Evolutionary conservation across 2,329 filamentous ascomycete species (phyloP).

Genomic region (Aspergillus felis): DNA sequence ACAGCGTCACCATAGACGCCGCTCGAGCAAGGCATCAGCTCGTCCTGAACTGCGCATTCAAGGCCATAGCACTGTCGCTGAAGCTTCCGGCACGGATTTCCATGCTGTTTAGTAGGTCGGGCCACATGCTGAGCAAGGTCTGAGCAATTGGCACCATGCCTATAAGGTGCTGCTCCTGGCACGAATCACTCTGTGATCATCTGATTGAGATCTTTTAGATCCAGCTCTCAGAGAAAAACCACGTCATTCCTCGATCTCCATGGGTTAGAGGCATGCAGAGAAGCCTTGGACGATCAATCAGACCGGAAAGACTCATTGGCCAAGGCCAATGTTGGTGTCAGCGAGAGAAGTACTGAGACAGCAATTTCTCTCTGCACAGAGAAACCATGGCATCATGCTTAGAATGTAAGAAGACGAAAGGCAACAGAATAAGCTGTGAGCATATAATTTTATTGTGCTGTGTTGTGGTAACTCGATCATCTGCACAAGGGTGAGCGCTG

Average conservation of each 20-base stretch:
- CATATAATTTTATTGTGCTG: not conserved
- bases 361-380: not conserved
- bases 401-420: not conserved
- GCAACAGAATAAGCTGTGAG: not conserved
- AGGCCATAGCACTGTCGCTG: not conserved
- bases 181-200: not conserved
- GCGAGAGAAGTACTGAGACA: not conserved
- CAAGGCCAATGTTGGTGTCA: not conserved
- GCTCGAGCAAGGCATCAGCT: not conserved
- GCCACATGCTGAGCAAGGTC: not conserved
- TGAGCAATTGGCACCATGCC: not conserved
- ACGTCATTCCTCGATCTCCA: not conserved
- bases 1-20: not conserved
- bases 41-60: not conserved
- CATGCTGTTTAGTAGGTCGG: not conserved
- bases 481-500: not conserved
- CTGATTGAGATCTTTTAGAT: not conserved
- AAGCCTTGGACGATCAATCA: not conserved
- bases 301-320: not conserved
- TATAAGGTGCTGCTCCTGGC: not conserved
- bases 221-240: not conserved
- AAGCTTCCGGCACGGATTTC: not conserved
- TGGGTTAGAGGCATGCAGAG: not conserved
- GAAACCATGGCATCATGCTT: not conserved
- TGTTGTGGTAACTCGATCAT: not conserved